A percentile compares a stretch with the other conserved stretches of the same genome.
Conservation (phyloP, 106 monocot species). For the Chionographis japonica region DNA sequence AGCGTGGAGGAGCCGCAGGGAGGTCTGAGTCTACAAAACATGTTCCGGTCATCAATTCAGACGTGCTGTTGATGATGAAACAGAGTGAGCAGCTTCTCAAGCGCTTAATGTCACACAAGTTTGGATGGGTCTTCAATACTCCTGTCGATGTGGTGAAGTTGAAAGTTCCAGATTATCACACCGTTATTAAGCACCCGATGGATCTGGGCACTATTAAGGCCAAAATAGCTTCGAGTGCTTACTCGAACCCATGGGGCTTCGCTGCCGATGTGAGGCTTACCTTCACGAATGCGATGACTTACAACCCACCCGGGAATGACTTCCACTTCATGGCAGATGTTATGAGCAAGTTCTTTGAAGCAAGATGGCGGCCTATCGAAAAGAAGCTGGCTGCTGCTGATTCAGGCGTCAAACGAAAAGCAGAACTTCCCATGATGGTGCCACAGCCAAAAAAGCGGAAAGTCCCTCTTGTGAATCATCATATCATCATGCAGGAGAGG, state of each 20-base stretch:
- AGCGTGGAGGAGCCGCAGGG: constrained; percentile 28
- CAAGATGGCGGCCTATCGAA: constrained; percentile 75
- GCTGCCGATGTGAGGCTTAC: constrained; percentile 88
- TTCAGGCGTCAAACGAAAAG: constrained; percentile 18
- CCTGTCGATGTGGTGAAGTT: constrained; percentile 83
- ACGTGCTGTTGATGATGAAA: constrained; percentile 44
- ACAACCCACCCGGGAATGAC: constrained; percentile 77
- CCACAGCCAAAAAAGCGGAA: constrained; percentile 58
- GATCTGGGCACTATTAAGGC: constrained; percentile 81
- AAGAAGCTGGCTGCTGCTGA: constrained; percentile 51
- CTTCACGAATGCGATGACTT: constrained; percentile 84
- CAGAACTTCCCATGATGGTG: constrained; percentile 21
- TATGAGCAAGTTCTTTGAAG: constrained; percentile 71
- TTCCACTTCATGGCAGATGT: constrained; percentile 79
- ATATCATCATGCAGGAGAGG: constrained; percentile 10
- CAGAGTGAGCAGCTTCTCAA: constrained; percentile 74
- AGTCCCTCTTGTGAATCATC: constrained; percentile 16
- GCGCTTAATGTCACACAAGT: constrained; percentile 54
- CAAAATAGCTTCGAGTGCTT: constrained; percentile 57
- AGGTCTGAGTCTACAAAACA: constrained; percentile 39
- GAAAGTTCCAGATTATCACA: constrained; percentile 83
- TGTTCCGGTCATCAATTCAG: constrained; percentile 9
- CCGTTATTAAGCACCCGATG: constrained; percentile 84
- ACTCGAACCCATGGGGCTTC: constrained; percentile 62
- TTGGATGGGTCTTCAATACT: constrained; percentile 58